Percentiles rank a stretch among this genome's conserved stretches.
phyloP scores from a whole-genome alignment of 768 basidiomycete genomes.

The Chalciporus piperatus region DNA sequence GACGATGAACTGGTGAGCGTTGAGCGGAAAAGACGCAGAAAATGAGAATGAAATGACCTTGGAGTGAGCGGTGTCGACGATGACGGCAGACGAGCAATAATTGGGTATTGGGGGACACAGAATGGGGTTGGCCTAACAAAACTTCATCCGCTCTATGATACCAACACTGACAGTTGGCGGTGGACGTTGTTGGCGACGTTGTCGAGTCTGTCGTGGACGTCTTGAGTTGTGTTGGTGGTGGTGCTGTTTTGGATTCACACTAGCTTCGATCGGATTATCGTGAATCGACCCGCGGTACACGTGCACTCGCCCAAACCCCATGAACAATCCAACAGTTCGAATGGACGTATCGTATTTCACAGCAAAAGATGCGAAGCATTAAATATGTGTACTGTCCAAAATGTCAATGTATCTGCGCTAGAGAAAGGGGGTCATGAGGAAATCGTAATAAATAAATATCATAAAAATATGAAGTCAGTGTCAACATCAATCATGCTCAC shows the following conservation, averaged over 20 bases:
- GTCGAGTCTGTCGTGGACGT: neutral
- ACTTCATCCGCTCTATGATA: neutral
- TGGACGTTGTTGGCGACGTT: neutral
- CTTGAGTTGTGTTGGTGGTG: neutral
- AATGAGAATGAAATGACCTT: neutral
- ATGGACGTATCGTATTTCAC: no score
- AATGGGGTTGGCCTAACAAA: neutral
- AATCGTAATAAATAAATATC: constrained; percentile 9
- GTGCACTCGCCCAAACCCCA: constrained; percentile 3
- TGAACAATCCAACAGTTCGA: neutral
- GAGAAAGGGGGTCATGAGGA: neutral
- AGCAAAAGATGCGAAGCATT: no score
- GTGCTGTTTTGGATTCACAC: constrained; percentile 14
- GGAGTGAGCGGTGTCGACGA: neutral
- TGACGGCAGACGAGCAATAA: neutral
- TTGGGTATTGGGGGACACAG: neutral
- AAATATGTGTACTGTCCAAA: neutral
- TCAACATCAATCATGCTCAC: constrained; percentile 26
- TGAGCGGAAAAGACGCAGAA: neutral
- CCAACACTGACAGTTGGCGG: neutral
- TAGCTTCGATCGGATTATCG: constrained; percentile 22
- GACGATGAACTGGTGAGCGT: neutral
- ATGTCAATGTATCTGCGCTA: neutral
- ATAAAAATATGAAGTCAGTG: constrained; percentile 10
- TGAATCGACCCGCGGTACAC: constrained; percentile 13